Base-by-base conservation (phyloP, 805 yeast genomes). In the Hanseniaspora meyeri region DNA sequence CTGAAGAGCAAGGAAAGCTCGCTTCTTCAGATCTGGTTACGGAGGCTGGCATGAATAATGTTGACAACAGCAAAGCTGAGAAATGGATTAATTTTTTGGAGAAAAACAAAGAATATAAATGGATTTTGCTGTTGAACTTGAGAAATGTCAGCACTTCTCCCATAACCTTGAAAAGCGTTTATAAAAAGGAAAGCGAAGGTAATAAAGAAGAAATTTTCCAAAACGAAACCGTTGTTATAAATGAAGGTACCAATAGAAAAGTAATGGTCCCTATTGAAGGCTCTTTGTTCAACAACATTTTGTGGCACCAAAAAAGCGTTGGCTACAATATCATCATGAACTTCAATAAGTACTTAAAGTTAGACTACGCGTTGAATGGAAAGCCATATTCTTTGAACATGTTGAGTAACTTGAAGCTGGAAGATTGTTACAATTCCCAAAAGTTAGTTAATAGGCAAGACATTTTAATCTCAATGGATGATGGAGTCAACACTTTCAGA, bases 61-160 rank as follows among this genome's bases (percentile, higher is more conserved):
- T 3, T 10, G 12, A 9, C 12, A 9, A 32, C 12, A 32, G 19
- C 16, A 36, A 4, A 2, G n/a, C 27, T 38, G 52, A 51, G 40
- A 34, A 42, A 1, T 57, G 59, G 59, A 34, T 47, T 6, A 7
- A 12, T 1, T 57, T 57, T 51, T 16, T 47, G 16, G 53, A 47
- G 16, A 27, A 42, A 4, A 20, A 47, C 14, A n/a, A 40, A 4
- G 56, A 57, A 6, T 51, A 45, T n/a, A 57, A 57, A 20, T 57
- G 59, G 59, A 27, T 85, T 49, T 70, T 85, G 55, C 74, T 87
- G 0, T 63, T 91, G 14, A 97, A 93, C 65, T 68, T 93, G 57
- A 77, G 88, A 60, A 91, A 93, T 66, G 75, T 85, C 2, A 90
- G 96, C 93, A 74, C 77, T 7, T 83, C 82, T 50, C 76, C 77